Evolutionary conservation across 345 rosid genomes (phyloP).

Genomic region (Arabis hirsuta): DNA sequence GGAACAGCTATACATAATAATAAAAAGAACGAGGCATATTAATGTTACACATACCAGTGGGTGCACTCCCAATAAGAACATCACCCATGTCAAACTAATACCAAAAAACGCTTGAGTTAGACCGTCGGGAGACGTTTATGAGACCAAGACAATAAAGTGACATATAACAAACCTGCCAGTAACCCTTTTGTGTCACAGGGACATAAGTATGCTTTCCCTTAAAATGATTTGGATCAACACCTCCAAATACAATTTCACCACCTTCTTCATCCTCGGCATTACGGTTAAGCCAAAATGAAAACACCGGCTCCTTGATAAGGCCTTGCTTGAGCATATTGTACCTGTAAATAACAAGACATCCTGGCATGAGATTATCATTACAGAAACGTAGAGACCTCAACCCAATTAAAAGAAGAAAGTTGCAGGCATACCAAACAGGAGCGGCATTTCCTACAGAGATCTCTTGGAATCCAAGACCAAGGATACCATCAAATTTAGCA

Average conservation of each 20-base stretch:
- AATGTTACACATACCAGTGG: conserved; percentile 63
- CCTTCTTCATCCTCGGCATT: conserved; percentile 77
- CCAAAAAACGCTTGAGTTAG: conserved; percentile 25
- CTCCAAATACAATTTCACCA: conserved; percentile 95
- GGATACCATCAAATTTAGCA: conserved; percentile 95
- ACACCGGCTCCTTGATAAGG: conserved; percentile 82
- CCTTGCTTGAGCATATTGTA: conserved; percentile 84
- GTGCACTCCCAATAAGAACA: conserved; percentile 72
- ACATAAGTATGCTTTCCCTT: conserved; percentile 90
- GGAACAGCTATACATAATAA: not conserved
- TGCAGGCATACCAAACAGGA: conserved; percentile 75
- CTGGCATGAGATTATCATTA: conserved; percentile 23
- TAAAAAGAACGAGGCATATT: not conserved
- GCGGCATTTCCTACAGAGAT: conserved; percentile 81
- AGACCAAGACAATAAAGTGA: conserved; percentile 17
- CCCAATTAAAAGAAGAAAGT: conserved; percentile 1
- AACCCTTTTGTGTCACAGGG: conserved; percentile 90
- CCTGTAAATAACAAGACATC: conserved; percentile 50
- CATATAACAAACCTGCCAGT: conserved; percentile 83
- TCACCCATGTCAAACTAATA: conserved; percentile 91
- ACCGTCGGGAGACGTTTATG: not conserved
- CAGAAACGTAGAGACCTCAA: conserved; percentile 9
- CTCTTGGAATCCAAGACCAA: conserved; percentile 94
- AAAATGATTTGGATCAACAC: conserved; percentile 80
- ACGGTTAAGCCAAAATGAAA: conserved; percentile 98